These are phyloP conservation scores for Lipomyces oligophaga DNA, from an alignment of 805 yeast genomes.

Conservation along the genomic window DNA sequence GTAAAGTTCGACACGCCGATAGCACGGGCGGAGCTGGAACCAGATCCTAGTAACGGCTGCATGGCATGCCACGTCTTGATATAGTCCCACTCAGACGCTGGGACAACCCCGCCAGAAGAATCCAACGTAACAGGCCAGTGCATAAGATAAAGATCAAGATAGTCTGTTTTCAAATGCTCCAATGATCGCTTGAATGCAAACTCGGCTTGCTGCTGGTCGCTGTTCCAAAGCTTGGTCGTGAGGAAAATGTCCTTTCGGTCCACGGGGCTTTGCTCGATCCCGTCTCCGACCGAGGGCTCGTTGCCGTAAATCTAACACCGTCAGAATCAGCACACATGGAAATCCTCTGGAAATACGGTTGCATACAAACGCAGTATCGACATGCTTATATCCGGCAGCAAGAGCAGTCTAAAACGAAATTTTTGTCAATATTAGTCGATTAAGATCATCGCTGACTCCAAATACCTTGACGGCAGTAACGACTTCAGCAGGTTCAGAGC, in stretches of 20 bases:
- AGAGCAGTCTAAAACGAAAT: constrained; percentile 39
- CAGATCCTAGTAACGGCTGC: constrained; percentile 52
- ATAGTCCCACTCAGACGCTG: constrained; percentile 41
- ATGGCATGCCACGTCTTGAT: constrained; percentile 58
- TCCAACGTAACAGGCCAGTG: constrained; percentile 75
- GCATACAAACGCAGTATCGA: constrained; percentile 59
- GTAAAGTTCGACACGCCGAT: constrained; percentile 79
- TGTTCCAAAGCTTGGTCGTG: constrained; percentile 43
- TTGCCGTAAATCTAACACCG: constrained; percentile 56
- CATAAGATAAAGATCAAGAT: constrained; percentile 71
- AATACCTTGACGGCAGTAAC: constrained; percentile 46
- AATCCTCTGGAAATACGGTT: background rate
- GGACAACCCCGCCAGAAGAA: constrained; percentile 38
- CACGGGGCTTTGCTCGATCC: constrained; percentile 41
- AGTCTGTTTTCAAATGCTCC: constrained; percentile 60
- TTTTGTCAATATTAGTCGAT: background rate
- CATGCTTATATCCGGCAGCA: constrained; percentile 64
- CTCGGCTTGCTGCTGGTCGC: constrained; percentile 42
- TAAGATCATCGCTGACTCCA: constrained; percentile 36
- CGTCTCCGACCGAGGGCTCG: constrained; percentile 58
- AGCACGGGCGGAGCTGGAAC: constrained; percentile 49
- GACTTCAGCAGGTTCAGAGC: constrained; percentile 51
- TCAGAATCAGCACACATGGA: background rate
- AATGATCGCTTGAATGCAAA: constrained; percentile 56
- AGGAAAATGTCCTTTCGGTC: constrained; percentile 46